These are phyloP conservation scores for Zangia roseola DNA, from an alignment of 768 basidiomycete species.

Conservation along the genomic window DNA sequence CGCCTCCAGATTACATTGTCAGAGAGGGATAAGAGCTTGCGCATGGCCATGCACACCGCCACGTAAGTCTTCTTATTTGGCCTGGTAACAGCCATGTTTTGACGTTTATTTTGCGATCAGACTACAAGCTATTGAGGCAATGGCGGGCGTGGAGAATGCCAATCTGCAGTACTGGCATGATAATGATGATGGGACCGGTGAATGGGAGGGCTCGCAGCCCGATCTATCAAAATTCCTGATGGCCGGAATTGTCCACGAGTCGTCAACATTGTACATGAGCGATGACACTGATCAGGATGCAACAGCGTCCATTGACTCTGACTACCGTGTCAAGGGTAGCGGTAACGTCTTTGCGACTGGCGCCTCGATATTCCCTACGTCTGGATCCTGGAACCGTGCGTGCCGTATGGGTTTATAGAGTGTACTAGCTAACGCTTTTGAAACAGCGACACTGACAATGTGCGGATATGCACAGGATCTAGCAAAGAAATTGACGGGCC, in stretches of 20 bases:
- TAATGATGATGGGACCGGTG: neutral
- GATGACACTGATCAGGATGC: neutral
- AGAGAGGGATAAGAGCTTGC: constrained; percentile 5
- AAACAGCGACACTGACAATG: constrained; percentile 4
- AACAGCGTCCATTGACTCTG: neutral
- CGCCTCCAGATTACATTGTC: constrained; percentile 8
- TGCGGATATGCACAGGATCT: constrained; percentile 9
- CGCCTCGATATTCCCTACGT: constrained; percentile 9
- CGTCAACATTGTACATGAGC: neutral
- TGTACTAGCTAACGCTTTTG: neutral
- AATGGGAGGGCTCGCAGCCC: constrained; percentile 3
- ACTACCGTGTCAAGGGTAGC: constrained; percentile 7
- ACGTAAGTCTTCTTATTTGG: constrained; percentile 2
- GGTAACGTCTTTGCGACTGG: constrained; percentile 16
- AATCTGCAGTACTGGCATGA: constrained; percentile 8
- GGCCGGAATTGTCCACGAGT: neutral
- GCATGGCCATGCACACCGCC: constrained; percentile 11
- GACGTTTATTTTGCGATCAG: neutral
- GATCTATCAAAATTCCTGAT: neutral
- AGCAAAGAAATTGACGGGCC: constrained; percentile 5
- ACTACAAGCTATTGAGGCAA: neutral
- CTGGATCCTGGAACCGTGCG: constrained; percentile 11
- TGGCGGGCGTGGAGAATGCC: neutral
- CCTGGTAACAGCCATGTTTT: neutral
- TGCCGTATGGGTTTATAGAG: neutral